These are phyloP conservation scores for Lecanicillium sp. DNA, from an alignment of 2,329 filamentous ascomycete species.

Conservation along the genomic window DNA sequence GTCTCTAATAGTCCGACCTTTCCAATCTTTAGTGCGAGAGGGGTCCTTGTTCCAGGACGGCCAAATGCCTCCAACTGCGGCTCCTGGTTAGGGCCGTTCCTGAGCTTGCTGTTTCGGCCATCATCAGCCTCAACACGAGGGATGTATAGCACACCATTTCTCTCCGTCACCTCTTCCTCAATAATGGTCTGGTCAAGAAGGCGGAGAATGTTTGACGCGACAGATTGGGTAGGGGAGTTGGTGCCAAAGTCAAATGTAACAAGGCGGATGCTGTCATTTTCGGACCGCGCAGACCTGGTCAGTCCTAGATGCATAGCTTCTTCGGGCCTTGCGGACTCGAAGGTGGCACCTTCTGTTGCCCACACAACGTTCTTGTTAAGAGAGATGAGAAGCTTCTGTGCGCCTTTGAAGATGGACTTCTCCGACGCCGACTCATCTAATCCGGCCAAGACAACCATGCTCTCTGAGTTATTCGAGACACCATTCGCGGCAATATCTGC, in stretches of 20 bases:
- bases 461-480: no score
- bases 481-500: no score
- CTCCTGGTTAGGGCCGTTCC: no score
- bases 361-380: no score
- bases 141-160: conserved; percentile 15
- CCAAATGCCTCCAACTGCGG: conserved; percentile 12
- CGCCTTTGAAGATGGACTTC: no score
- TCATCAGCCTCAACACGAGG: conserved; percentile 16
- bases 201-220: conserved; percentile 1
- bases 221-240: conserved; percentile 1
- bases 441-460: no score
- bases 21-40: conserved; percentile 13
- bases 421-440: no score
- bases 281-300: not conserved
- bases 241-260: conserved; percentile 6
- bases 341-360: not conserved
- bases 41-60: conserved; percentile 7
- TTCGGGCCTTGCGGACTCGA: not conserved
- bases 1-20: conserved; percentile 19
- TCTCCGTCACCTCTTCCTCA: conserved; percentile 17
- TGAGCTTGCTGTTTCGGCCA: conserved; percentile 15
- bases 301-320: not conserved
- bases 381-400: no score
- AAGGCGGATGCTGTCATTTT: not conserved
- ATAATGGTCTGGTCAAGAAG: conserved; percentile 11